These are phyloP conservation scores for Acrodontium crateriforme DNA, from an alignment of 2,329 filamentous ascomycete species.

Conservation along the genomic window DNA sequence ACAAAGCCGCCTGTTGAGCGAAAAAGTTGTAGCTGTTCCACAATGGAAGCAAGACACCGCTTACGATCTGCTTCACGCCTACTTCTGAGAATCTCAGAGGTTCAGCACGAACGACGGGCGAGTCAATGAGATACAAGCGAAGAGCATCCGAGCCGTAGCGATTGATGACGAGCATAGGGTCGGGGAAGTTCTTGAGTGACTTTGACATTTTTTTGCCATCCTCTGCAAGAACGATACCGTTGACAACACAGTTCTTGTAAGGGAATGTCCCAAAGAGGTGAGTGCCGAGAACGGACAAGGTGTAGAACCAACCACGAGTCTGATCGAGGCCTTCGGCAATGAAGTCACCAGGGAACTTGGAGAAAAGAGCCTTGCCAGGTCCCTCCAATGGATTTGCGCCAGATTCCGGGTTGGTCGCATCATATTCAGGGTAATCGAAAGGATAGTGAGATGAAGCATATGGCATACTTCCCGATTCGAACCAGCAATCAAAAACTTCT, in stretches of 20 bases:
- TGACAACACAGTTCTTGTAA: conserved; percentile 94
- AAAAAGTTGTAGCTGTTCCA: conserved; percentile 99
- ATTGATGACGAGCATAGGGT: conserved; percentile 68
- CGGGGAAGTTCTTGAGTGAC: conserved; percentile 88
- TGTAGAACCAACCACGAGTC: conserved; percentile 96
- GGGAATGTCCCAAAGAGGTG: conserved; percentile 74
- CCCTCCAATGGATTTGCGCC: conserved; percentile 15
- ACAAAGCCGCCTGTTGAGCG: conserved; percentile 67
- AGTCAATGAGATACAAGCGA: conserved; percentile 92
- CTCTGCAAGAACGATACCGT: conserved; percentile 83
- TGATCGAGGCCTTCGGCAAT: conserved; percentile 90
- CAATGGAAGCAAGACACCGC: conserved; percentile 75
- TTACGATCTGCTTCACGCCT: conserved; percentile 88
- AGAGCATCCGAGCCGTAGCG: conserved; percentile 87
- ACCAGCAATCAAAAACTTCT: conserved; percentile 95
- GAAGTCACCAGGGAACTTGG: conserved; percentile 80
- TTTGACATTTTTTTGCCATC: conserved; percentile 99
- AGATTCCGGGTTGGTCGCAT: conserved; percentile 16
- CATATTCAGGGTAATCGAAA: conserved; percentile 64
- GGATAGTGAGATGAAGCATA: conserved; percentile 86
- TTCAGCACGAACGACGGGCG: conserved; percentile 83
- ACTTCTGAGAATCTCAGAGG: conserved; percentile 81
- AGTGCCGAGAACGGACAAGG: conserved; percentile 72
- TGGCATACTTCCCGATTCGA: conserved; percentile 91
- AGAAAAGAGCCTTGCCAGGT: conserved; percentile 47